Evolutionary conservation across 2,329 filamentous ascomycete species (phyloP).

Genomic region (Talaromyces sp.): DNA sequence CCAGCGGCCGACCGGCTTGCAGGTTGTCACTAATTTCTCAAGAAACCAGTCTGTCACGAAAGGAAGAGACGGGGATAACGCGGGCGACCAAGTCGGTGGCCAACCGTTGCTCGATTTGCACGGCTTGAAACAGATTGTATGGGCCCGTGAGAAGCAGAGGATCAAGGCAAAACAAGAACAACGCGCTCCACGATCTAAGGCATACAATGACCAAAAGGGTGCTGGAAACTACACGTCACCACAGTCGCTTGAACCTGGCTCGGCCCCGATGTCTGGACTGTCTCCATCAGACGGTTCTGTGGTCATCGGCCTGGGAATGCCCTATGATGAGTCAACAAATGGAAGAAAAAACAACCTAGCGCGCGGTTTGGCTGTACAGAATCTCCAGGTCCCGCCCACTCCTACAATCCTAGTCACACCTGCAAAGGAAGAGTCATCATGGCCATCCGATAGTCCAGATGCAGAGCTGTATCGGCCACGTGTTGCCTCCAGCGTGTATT

Average conservation of each 20-base stretch:
- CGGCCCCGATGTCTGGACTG: slow-evolving; percentile 28
- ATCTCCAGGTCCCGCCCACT: slow-evolving; percentile 32
- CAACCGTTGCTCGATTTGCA: slow-evolving; percentile 32
- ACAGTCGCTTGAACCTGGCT: slow-evolving; percentile 14
- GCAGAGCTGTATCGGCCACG: slow-evolving; percentile 21
- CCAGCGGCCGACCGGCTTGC: slow-evolving; percentile 34
- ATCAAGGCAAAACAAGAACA: slow-evolving; percentile 16
- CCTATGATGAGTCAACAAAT: slow-evolving; percentile 22
- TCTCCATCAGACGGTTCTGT: slow-evolving; percentile 44
- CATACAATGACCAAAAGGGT: slow-evolving; percentile 9
- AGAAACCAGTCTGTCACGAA: background rate
- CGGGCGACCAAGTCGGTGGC: slow-evolving; percentile 10
- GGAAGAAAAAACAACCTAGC: background rate
- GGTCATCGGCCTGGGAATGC: slow-evolving; percentile 42
- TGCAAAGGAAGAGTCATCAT: slow-evolving; percentile 35
- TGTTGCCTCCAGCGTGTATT: slow-evolving; percentile 42
- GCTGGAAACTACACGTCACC: slow-evolving; percentile 14
- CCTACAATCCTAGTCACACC: slow-evolving; percentile 45
- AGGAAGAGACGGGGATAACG: slow-evolving; percentile 5
- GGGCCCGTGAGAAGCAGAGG: slow-evolving; percentile 29
- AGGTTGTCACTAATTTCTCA: slow-evolving; percentile 40
- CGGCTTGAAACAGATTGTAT: slow-evolving; percentile 32
- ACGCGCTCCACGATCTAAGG: background rate
- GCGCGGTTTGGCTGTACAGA: background rate
- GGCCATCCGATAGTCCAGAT: slow-evolving; percentile 25